A percentile compares a stretch with the other conserved stretches of the same genome.
Conservation (phyloP, 805 yeast genomes). For the Ogataea thermomethanolica region DNA sequence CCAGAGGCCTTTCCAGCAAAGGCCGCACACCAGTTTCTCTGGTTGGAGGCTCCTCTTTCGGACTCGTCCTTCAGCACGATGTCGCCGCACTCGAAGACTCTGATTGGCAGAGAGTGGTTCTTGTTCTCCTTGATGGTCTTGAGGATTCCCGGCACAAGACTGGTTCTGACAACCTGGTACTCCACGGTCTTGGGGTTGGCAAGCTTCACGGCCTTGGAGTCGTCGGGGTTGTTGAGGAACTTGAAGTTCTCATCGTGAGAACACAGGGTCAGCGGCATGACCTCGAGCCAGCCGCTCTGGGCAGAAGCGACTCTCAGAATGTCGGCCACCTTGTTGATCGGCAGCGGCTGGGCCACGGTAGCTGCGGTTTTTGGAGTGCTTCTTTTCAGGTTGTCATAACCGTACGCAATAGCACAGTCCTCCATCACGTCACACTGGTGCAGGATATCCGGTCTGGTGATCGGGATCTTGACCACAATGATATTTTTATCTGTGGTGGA, state of each 20-base stretch:
- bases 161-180: conserved; percentile 96
- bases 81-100: conserved; percentile 94
- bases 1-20: conserved; percentile 95
- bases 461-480: conserved; percentile 73
- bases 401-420: conserved; percentile 95
- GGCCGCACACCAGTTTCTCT: conserved; percentile 92
- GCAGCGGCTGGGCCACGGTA: conserved; percentile 81
- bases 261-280: conserved; percentile 89
- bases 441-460: conserved; percentile 91
- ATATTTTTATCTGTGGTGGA: conserved; percentile 44
- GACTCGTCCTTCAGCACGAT: conserved; percentile 79
- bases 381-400: conserved; percentile 82
- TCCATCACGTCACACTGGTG: conserved; percentile 99
- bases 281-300: conserved; percentile 95
- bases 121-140: conserved; percentile 96
- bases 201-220: conserved; percentile 76
- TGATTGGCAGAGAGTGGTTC: conserved; percentile 90
- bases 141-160: conserved; percentile 88
- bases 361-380: conserved; percentile 76
- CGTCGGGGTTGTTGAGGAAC: conserved; percentile 70
- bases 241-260: conserved; percentile 96
- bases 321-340: conserved; percentile 87
- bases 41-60: conserved; percentile 89
- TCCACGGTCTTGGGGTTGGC: conserved; percentile 96
- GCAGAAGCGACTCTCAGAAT: conserved; percentile 87